Evolutionary conservation across 78 protist species (phyloP).

Genomic region (Chrysochromulina parva): DNA sequence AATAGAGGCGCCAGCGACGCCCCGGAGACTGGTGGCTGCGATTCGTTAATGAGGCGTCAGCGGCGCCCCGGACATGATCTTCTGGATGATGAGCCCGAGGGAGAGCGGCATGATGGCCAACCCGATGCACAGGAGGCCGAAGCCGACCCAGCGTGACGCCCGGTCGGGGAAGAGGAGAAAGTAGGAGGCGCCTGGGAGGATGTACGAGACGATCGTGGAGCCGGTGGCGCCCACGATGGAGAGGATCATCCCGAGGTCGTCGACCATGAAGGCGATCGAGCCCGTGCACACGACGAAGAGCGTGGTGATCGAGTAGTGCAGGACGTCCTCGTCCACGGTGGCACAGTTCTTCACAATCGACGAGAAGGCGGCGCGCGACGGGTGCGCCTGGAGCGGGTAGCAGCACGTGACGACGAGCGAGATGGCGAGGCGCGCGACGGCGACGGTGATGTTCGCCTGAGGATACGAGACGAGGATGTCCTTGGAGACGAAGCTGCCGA

Average conservation of each 20-base stretch:
- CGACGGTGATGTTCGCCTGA: no score
- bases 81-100: no score
- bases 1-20: no score
- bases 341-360: not conserved
- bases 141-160: no score
- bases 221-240: not conserved
- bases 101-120: no score
- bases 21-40: no score
- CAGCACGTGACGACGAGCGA: not conserved
- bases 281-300: not conserved
- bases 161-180: no score
- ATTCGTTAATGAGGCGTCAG: no score
- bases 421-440: not conserved
- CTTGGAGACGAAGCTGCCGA: not conserved
- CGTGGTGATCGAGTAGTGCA: not conserved
- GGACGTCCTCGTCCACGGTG: not conserved
- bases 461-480: not conserved
- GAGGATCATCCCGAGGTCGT: not conserved
- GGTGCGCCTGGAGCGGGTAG: slow-evolving; percentile 47
- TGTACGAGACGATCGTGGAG: no score
- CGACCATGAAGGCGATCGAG: not conserved
- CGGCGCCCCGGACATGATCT: no score
- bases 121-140: no score
- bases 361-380: not conserved
- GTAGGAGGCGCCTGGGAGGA: no score